Evolutionary conservation across 805 yeast species (phyloP), one percentile per base, ranked within the genome.

Genomic region (Nakazawaea ernobii): DNA sequence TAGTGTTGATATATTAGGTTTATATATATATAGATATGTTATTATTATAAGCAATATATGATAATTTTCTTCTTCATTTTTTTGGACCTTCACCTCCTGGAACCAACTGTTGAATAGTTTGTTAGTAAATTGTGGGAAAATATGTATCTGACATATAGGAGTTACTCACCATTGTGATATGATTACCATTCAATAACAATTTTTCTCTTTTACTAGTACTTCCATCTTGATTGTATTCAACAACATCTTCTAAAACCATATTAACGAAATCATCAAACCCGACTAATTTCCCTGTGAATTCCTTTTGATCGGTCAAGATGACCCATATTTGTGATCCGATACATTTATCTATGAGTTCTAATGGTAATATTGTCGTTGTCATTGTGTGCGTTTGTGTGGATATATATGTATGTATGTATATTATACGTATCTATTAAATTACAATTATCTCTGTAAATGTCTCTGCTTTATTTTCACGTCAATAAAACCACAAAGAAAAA

Each of bases 231-330:
- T 73, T 77, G 40, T 64, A 69, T 57, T 87, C 96, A 8, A 75
- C 74, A 33, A 85, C 97, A 56, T 91, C 83, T 56, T 86, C 86
- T 45, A 94, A 73, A 9, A 94, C 95, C 65, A 91, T 81, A 61
- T 88, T 94, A 51, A 94, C 97, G 58, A 84, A 92, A 65, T 94
- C 98, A 62, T 94, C 99, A 64, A 92, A 92, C 1, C 98, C 98
- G 28, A 85, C 78, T 44, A 94, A 71, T 4, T 82, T 87, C 1
- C 99, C 99, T n/a, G 77, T 75, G 61, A 89, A 94, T 62, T 91
- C 97, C 61, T 80, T 80, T 49, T 74, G 71, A 52, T 66, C 70
- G 39, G 75, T 73, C 67, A 88, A 71, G 45, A 88, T 73, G 26
- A 90, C 86, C 76, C 86, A 79, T 36, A 92, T 80, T 47, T 76